phyloP scores from a whole-genome alignment of 139 green algal species.

The Diplosphaera chodatii region DNA sequence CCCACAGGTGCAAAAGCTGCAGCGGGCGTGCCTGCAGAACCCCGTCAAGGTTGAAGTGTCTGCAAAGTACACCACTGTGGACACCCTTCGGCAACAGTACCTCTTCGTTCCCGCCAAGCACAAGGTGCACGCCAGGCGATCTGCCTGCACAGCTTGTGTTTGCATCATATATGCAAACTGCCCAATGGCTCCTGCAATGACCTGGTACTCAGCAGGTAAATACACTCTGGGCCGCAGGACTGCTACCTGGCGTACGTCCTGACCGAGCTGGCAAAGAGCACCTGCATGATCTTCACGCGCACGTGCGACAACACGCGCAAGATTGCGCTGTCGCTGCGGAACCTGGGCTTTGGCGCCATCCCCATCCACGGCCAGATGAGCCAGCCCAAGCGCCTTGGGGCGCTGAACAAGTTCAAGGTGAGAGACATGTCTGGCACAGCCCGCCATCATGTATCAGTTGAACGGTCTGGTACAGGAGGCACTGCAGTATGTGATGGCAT shows the following conservation, averaged over 20 bases:
- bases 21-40: conserved; percentile 87
- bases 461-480: too few species aligned
- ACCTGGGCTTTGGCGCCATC: conserved; percentile 92
- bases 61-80: conserved; percentile 92
- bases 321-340: conserved; percentile 89
- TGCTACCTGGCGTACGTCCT: conserved; percentile 87
- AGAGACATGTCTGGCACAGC: too few species aligned
- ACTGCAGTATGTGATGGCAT: too few species aligned
- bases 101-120: conserved; percentile 96
- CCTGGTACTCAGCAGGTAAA: too few species aligned
- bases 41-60: conserved; percentile 96
- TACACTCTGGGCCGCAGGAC: too few species aligned
- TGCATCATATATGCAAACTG: too few species aligned
- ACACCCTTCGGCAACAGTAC: conserved; percentile 97
- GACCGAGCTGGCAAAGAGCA: conserved; percentile 69
- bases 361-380: conserved; percentile 99
- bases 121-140: conserved; percentile 82
- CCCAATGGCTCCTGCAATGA: too few species aligned
- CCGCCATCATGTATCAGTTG: too few species aligned
- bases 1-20: conserved; percentile 86
- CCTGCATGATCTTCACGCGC: conserved; percentile 87
- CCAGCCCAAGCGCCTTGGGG: conserved; percentile 92
- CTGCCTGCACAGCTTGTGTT: too few species aligned
- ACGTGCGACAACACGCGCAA: conserved; percentile 89
- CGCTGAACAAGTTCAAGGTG: conserved; percentile 98